phyloP scores from a whole-genome alignment of 2,329 filamentous ascomycete species.

The Trichoderma hamatum region DNA sequence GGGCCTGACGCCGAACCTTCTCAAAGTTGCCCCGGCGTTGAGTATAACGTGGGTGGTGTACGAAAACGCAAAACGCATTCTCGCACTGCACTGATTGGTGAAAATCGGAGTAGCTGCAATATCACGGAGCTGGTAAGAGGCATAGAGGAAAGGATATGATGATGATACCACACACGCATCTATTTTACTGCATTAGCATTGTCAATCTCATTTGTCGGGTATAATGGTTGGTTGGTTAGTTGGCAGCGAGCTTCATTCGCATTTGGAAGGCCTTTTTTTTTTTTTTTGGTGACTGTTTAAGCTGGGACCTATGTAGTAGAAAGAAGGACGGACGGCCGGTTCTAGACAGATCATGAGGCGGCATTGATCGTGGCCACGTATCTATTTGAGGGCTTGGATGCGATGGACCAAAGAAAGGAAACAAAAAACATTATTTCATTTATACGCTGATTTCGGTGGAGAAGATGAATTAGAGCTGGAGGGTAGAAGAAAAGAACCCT shows the following conservation, averaged over 20 bases:
- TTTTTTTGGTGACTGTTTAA: neutral
- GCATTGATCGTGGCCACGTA: neutral
- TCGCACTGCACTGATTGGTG: conserved; percentile 52
- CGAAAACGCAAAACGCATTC: conserved; percentile 79
- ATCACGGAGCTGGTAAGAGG: neutral
- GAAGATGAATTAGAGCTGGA: neutral
- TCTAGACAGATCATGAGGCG: neutral
- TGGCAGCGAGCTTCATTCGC: conserved; percentile 20
- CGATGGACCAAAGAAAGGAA: neutral
- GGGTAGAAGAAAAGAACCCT: conserved; percentile 1
- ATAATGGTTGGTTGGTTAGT: conserved; percentile 16
- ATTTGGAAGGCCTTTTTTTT: conserved; percentile 4
- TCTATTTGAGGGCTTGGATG: conserved; percentile 7
- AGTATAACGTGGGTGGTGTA: conserved; percentile 96
- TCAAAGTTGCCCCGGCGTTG: conserved; percentile 94
- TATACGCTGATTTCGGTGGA: neutral
- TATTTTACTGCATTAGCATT: conserved; percentile 25
- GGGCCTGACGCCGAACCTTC: conserved; percentile 88
- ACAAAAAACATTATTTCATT: neutral
- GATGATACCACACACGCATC: conserved; percentile 27
- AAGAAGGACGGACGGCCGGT: neutral
- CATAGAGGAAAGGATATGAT: conserved; percentile 21
- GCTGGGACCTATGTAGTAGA: neutral
- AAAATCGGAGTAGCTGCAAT: neutral
- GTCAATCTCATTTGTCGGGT: conserved; percentile 25